phyloP scores from a whole-genome alignment of 2,329 filamentous ascomycete genomes.

The Penicillium janthinellum region DNA sequence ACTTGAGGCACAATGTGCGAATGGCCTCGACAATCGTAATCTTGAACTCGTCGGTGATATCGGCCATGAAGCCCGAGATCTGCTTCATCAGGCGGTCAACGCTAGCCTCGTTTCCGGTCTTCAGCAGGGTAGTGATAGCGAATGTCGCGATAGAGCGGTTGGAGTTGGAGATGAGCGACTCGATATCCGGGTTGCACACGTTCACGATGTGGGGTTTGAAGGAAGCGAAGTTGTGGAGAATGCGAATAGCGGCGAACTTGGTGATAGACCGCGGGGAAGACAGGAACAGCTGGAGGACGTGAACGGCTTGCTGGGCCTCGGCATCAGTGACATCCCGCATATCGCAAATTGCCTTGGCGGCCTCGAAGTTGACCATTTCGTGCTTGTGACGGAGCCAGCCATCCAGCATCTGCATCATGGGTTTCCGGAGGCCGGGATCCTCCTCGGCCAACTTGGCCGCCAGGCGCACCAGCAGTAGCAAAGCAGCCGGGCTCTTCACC shows the following conservation, averaged over 20 bases:
- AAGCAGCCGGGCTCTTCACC: conserved; percentile 91
- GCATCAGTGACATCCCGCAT: conserved; percentile 90
- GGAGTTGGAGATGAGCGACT: conserved; percentile 92
- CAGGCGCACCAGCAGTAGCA: conserved; percentile 87
- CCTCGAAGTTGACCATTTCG: conserved; percentile 99
- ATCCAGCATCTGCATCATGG: conserved; percentile 96
- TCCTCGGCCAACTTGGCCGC: conserved; percentile 94
- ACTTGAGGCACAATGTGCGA: conserved; percentile 93
- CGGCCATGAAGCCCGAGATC: conserved; percentile 96
- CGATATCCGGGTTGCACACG: conserved; percentile 95
- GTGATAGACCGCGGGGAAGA: conserved; percentile 93
- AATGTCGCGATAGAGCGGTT: conserved; percentile 98
- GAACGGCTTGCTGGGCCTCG: conserved; percentile 88
- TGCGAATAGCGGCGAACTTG: conserved; percentile 95
- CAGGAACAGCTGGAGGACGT: conserved; percentile 94
- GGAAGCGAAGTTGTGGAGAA: conserved; percentile 92
- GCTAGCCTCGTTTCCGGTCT: conserved; percentile 96
- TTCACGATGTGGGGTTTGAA: conserved; percentile 94
- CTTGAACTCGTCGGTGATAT: conserved; percentile 99
- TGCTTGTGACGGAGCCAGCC: conserved; percentile 98
- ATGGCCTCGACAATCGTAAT: conserved; percentile 99
- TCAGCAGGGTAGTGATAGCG: conserved; percentile 94
- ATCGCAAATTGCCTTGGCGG: conserved; percentile 95
- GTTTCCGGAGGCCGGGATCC: conserved; percentile 82
- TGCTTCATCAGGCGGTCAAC: conserved; percentile 98